Percentiles rank a stretch among this genome's conserved stretches.
phyloP scores from a whole-genome alignment of 2,329 filamentous ascomycete species.

The Xylaria hypoxylon region DNA sequence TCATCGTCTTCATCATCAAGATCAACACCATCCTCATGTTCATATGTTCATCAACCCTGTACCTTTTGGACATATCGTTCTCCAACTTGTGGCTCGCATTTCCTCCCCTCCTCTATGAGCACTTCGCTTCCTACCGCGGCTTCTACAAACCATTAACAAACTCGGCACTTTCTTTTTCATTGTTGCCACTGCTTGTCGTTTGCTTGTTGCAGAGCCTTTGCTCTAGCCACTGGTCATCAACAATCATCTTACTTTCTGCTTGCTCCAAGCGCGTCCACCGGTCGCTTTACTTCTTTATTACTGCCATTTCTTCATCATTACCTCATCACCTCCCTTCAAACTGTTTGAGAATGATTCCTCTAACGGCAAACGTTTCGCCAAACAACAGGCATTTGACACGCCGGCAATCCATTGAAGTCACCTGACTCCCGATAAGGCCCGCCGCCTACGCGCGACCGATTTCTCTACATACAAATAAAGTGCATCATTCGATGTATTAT shows the following conservation, averaged over 20 bases:
- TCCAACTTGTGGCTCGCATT: conserved; percentile 28
- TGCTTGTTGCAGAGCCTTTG: conserved; percentile 51
- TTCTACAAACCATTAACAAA: conserved; percentile 45
- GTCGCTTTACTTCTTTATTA: conserved; percentile 42
- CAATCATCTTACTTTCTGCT: conserved; percentile 49
- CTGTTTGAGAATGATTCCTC: conserved; percentile 61
- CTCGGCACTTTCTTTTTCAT: conserved; percentile 44
- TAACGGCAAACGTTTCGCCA: conserved; percentile 67
- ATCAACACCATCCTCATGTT: conserved; percentile 23
- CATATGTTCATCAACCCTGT: conserved; percentile 29
- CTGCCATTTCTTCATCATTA: conserved; percentile 37
- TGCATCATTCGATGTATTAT: conserved; percentile 22
- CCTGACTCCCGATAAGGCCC: conserved; percentile 46
- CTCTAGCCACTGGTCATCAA: conserved; percentile 42
- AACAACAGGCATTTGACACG: conserved; percentile 58
- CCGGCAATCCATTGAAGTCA: conserved; percentile 43
- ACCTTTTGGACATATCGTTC: conserved; percentile 24
- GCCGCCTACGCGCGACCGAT: conserved; percentile 39
- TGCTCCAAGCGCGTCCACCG: conserved; percentile 45
- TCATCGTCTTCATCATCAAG: conserved; percentile 28
- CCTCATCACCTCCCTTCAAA: conserved; percentile 45
- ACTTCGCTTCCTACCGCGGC: conserved; percentile 40
- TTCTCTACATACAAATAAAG: conserved; percentile 40
- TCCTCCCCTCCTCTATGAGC: conserved; percentile 32
- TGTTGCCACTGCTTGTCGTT: conserved; percentile 44